Percentiles rank a stretch among this genome's conserved stretches.
Conservation (phyloP, 1,139 yeast species). For the Pichia inconspicua region DNA sequence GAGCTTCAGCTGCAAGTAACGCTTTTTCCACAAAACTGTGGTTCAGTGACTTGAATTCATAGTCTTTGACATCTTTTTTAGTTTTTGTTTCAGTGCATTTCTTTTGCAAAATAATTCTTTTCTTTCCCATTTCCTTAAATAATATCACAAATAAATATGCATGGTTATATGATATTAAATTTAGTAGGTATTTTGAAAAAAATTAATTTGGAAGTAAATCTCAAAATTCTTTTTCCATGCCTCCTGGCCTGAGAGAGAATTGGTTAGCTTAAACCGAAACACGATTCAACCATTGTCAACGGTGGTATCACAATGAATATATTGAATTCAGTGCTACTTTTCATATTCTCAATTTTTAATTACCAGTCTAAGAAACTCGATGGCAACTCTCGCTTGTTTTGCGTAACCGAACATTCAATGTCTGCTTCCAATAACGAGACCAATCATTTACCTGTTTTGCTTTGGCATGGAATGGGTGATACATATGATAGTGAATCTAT, state of each 20-base stretch:
- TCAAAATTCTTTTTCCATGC: neutral
- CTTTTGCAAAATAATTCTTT: conserved; percentile 8
- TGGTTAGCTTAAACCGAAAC: too few relatives aligned
- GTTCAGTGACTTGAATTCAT: conserved; percentile 6
- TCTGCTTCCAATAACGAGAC: neutral
- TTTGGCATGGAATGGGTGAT: conserved; percentile 88
- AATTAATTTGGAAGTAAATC: neutral
- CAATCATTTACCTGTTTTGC: conserved; percentile 43
- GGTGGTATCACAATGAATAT: neutral
- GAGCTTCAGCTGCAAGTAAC: conserved; percentile 16
- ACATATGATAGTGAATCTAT: conserved; percentile 58
- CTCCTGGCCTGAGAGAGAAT: too few relatives aligned
- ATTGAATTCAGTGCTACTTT: neutral
- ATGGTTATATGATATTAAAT: too few relatives aligned
- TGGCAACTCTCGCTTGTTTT: neutral
- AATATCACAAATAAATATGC: neutral
- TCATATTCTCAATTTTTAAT: neutral
- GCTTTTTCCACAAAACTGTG: conserved; percentile 4
- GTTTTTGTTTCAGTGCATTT: neutral
- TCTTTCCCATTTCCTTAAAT: neutral
- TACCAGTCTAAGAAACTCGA: too few relatives aligned
- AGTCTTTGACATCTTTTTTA: conserved; percentile 5
- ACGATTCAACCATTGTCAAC: too few relatives aligned
- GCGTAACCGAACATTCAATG: neutral
- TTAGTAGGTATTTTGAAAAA: too few relatives aligned